A percentile compares a stretch with the other conserved stretches of the same genome.
These are phyloP conservation scores for Lactifluus pinguis DNA, from an alignment of 768 basidiomycete genomes.

Conservation along the genomic window DNA sequence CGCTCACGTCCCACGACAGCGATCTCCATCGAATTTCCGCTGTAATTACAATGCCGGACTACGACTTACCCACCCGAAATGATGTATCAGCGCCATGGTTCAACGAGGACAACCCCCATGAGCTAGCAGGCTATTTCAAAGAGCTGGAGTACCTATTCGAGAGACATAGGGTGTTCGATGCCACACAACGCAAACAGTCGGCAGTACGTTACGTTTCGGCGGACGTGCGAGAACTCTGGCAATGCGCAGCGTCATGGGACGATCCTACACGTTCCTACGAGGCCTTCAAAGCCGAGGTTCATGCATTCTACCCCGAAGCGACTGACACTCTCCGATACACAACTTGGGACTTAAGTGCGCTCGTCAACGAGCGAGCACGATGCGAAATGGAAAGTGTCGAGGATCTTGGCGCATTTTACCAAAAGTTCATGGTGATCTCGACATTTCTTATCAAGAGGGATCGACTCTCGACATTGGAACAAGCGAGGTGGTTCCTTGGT, in stretches of 20 bases:
- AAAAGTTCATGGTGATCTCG: background rate
- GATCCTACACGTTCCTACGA: background rate
- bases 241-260: background rate
- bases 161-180: background rate
- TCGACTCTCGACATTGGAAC: background rate
- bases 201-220: background rate
- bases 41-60: background rate
- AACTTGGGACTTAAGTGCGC: background rate
- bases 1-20: background rate
- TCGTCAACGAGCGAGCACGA: background rate
- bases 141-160: background rate
- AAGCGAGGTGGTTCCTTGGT: background rate
- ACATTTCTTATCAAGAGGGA: background rate
- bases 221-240: background rate
- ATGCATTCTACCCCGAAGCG: background rate
- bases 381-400: background rate
- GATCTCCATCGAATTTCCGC: background rate
- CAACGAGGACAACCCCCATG: background rate
- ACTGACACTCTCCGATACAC: background rate
- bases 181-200: background rate
- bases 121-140: background rate
- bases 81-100: slow-evolving; percentile 28
- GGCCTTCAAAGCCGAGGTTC: background rate
- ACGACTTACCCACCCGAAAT: background rate
- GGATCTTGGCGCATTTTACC: background rate